phyloP scores from a whole-genome alignment of 179 eudicot species.

The Patellifolia procumbens region DNA sequence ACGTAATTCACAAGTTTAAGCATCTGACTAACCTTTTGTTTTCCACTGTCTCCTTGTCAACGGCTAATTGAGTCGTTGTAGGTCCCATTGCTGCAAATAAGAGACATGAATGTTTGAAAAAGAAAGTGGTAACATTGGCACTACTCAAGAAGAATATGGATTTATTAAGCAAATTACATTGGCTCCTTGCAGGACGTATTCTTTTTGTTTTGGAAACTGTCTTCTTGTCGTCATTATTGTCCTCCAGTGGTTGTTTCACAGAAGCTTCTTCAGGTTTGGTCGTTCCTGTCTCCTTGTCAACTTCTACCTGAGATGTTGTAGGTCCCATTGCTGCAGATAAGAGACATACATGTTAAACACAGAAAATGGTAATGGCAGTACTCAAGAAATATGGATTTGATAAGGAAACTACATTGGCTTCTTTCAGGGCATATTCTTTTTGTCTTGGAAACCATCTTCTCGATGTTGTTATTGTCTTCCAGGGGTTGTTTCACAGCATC shows the following conservation, averaged over 20 bases:
- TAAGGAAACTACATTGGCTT: constrained; percentile 31
- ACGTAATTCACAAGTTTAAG: not conserved
- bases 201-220: constrained; percentile 22
- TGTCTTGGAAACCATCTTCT: constrained; percentile 22
- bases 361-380: not conserved
- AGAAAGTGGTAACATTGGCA: not conserved
- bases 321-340: constrained; percentile 32
- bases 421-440: constrained; percentile 21
- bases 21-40: constrained; percentile 35
- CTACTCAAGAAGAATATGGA: not conserved
- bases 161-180: constrained; percentile 19
- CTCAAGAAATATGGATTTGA: not conserved
- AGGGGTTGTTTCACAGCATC: constrained; percentile 13
- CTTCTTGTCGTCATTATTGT: constrained; percentile 20
- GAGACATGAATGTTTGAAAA: not conserved
- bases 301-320: constrained; percentile 26
- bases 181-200: constrained; percentile 29
- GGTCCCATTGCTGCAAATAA: constrained; percentile 32
- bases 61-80: constrained; percentile 26
- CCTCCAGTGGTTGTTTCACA: constrained; percentile 7
- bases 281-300: constrained; percentile 24
- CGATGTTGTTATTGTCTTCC: constrained; percentile 12
- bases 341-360: not conserved
- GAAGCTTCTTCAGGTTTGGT: constrained; percentile 14
- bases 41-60: constrained; percentile 28